Conservation (phyloP, 441 rosid species). For the Gossypium armourianum region DNA sequence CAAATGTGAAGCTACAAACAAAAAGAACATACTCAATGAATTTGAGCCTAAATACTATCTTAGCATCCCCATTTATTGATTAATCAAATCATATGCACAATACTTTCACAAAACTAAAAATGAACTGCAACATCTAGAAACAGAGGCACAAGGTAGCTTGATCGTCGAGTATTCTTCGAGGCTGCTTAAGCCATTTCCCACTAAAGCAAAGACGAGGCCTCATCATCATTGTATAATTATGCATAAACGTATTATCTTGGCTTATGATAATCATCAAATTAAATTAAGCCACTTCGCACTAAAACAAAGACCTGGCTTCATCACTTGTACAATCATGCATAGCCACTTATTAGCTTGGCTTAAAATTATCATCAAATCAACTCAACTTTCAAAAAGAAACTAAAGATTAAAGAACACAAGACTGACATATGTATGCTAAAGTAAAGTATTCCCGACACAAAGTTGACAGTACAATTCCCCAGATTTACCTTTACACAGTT, state of each 20-base stretch:
- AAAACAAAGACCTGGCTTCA: not conserved
- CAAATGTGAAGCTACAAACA: not conserved
- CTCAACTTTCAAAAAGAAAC: conserved; percentile 1
- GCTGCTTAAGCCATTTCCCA: not conserved
- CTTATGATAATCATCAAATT: not conserved
- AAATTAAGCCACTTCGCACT: not conserved
- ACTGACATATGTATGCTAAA: not conserved
- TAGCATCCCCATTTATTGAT: not conserved
- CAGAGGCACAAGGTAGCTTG: not conserved
- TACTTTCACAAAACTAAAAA: not conserved
- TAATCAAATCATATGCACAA: not conserved
- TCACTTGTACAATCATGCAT: not conserved
- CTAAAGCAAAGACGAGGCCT: not conserved
- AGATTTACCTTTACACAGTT: not conserved
- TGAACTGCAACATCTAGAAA: conserved; percentile 1
- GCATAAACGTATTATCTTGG: not conserved
- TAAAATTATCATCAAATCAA: not conserved
- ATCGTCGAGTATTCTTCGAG: not conserved
- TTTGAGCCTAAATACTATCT: not conserved
- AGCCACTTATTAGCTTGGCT: conserved; percentile 3
- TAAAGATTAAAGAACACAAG: not conserved
- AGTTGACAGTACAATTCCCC: conserved; percentile 5
- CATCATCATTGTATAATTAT: not conserved
- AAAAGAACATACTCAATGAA: conserved; percentile 6
- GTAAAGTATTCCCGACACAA: conserved; percentile 12